Evolutionary conservation across 2,329 filamentous ascomycete genomes (phyloP), one percentile per base, ranked within the genome.

Genomic region (Clonostachys chloroleuca): DNA sequence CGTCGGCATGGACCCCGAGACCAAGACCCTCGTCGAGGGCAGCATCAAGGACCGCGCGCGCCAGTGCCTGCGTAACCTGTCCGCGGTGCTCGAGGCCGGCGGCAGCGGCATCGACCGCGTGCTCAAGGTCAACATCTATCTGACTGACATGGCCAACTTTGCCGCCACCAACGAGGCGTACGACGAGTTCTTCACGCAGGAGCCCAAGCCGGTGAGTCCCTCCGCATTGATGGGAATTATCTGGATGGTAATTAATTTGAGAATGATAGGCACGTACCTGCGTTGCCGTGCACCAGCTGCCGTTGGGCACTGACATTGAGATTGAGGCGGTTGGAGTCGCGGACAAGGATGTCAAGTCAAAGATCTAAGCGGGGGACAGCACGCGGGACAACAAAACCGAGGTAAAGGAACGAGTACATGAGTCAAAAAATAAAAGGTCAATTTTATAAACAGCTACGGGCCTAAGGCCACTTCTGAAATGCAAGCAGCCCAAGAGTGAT

Each of bases 231-330:
- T 18, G 12, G 3, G 36, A 39, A n/a, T n/a, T 39, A 2, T n/a
- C 6, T 24, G 14, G 5, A n/a, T 37, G 5, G 7, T 3, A 3
- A 13, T 8, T 14, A 34, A 18, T n/a, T 12, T 39, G 12, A 39
- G 10, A 4, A 34, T 36, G 13, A 6, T 12, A 73, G 70, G 69
- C 66, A 43, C 66, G 84, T 49, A 86, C 81, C 45, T 91, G 86
- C 59, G 85, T 91, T 24, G 86, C 86, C 0, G 87, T 90, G 12
- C 81, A 87, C 65, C 77, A 86, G 60, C 68, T 91, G 55, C 87
- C 87, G 3, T 79, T 87, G 58, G 78, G 79, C 13, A 84, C 86
- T 7, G 80, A 85, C 49, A 80, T 91, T 8, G 87, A 90, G 71
- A 87, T 91, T 59, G 87, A 91, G 69, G 34, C 18, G 9, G 44